Evolutionary conservation across 1,284 basidiomycete genomes (phyloP).

Genomic region (Ganoderma sinense): DNA sequence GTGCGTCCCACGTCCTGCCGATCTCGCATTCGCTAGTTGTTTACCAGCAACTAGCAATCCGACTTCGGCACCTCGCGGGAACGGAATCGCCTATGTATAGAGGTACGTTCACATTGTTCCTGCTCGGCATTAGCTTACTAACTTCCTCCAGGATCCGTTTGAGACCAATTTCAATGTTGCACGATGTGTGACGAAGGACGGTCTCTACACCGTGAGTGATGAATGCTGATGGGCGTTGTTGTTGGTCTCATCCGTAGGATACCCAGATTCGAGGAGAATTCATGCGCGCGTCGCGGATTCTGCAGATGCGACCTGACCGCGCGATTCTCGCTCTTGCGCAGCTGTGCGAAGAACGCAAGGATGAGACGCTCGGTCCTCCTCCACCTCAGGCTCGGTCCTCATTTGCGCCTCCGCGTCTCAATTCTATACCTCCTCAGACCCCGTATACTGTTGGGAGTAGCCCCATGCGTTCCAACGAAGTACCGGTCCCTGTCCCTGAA

Average conservation of each 20-base stretch:
- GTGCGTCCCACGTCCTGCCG: conserved; percentile 51
- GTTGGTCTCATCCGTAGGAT: neutral
- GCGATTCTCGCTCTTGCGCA: conserved; percentile 84
- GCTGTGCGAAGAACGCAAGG: conserved; percentile 82
- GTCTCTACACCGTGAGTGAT: conserved; percentile 84
- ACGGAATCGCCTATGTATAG: conserved; percentile 92
- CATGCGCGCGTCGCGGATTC: conserved; percentile 92
- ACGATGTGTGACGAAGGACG: conserved; percentile 95
- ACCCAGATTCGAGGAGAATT: conserved; percentile 96
- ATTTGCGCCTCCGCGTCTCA: conserved; percentile 60
- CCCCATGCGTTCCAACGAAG: conserved; percentile 58
- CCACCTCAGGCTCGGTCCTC: conserved; percentile 53
- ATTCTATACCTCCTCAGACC: conserved; percentile 68
- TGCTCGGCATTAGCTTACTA: conserved; percentile 15
- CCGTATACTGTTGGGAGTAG: conserved; percentile 72
- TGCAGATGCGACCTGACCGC: conserved; percentile 81
- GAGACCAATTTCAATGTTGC: conserved; percentile 96
- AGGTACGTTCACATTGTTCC: conserved; percentile 56
- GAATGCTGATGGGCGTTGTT: neutral
- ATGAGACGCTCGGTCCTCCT: conserved; percentile 59
- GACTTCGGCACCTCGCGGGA: conserved; percentile 82
- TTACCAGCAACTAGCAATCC: conserved; percentile 34
- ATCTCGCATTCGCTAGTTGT: neutral
- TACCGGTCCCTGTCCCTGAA: conserved; percentile 48
- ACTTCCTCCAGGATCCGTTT: conserved; percentile 84